Conservation (phyloP, 352 stramenopile species). For the Pythium aristosporum region DNA sequence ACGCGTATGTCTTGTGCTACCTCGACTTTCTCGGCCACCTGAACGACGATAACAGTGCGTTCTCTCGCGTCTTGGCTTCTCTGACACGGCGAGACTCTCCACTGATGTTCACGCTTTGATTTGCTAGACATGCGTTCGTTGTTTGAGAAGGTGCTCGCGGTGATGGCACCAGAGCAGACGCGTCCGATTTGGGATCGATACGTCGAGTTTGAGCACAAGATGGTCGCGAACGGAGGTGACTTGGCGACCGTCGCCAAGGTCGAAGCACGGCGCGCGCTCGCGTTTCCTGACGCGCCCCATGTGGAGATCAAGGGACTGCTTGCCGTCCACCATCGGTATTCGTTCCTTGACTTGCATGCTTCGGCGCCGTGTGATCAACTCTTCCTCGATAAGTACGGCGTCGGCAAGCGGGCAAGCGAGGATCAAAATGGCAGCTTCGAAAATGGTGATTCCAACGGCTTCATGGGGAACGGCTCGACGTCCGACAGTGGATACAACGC, state of each 20-base stretch:
- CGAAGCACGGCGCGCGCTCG: constrained; percentile 71
- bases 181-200: constrained; percentile 87
- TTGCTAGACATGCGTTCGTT: constrained; percentile 82
- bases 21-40: constrained; percentile 83
- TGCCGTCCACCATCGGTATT: constrained; percentile 78
- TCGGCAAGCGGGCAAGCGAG: constrained; percentile 22
- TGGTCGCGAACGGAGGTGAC: constrained; percentile 82
- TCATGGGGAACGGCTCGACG: constrained; percentile 4
- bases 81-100: neutral
- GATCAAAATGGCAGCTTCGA: constrained; percentile 17
- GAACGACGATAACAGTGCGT: constrained; percentile 90
- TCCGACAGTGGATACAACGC: constrained; percentile 1
- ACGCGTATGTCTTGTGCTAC: constrained; percentile 82
- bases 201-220: constrained; percentile 85
- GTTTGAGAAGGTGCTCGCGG: constrained; percentile 86
- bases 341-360: constrained; percentile 72
- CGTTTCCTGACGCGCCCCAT: constrained; percentile 74
- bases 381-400: constrained; percentile 82
- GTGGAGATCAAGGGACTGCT: constrained; percentile 82
- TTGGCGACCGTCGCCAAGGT: constrained; percentile 82
- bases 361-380: constrained; percentile 57
- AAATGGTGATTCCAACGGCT: constrained; percentile 12
- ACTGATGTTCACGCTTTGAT: neutral
- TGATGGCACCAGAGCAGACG: constrained; percentile 80
- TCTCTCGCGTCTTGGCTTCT: neutral